Conservation (phyloP, 2,329 filamentous ascomycete species). For the Sordariomycetes sp. region DNA sequence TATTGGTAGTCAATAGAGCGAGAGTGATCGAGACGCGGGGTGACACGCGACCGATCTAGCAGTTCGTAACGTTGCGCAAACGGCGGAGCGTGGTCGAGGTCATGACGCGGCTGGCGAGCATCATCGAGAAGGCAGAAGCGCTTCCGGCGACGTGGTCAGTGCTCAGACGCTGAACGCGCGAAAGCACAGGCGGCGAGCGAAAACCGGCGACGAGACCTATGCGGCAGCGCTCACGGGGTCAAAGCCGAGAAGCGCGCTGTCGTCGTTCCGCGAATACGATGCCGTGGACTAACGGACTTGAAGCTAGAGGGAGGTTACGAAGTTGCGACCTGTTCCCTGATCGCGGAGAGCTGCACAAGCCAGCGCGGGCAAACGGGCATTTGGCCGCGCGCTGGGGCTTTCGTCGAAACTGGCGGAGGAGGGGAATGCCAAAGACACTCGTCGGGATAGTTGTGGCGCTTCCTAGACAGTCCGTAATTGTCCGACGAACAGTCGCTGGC, state of each 20-base stretch:
- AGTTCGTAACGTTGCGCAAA: slow-evolving; percentile 3
- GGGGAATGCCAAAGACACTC: not conserved
- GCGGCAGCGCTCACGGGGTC: not conserved
- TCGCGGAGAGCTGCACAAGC: not conserved
- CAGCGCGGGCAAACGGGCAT: not conserved
- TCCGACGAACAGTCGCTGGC: not conserved
- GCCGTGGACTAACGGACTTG: not conserved
- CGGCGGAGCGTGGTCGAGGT: slow-evolving; percentile 1
- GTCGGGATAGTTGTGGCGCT: not conserved
- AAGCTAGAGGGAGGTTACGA: not conserved
- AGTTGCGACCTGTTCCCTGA: slow-evolving; percentile 3
- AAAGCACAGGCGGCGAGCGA: not conserved
- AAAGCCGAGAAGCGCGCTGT: not conserved
- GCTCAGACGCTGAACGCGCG: not conserved
- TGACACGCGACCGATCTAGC: not conserved
- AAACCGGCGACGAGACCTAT: not conserved
- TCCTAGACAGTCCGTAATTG: not conserved
- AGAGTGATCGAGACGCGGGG: not conserved
- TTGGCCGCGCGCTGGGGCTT: not conserved
- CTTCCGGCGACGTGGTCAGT: not conserved
- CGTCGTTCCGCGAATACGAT: not conserved
- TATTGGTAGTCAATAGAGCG: not conserved
- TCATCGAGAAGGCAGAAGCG: not conserved
- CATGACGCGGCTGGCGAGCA: slow-evolving; percentile 6
- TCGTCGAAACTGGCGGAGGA: not conserved